Evolutionary conservation across 225 moss, liverwort and hornwort species (phyloP).

Genomic region (Thuidium tamariscinum): DNA sequence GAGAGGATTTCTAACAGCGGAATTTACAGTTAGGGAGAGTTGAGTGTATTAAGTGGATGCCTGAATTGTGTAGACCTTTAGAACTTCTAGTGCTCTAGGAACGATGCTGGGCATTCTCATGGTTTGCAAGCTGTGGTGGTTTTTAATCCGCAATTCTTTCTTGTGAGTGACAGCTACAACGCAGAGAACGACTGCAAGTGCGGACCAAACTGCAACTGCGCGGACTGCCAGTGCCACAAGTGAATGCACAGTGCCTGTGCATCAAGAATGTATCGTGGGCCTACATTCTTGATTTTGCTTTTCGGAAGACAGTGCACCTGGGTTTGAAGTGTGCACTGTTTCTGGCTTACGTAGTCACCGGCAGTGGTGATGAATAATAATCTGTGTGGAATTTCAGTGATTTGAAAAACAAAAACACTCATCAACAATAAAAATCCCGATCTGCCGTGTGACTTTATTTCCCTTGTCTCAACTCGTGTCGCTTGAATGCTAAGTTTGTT

Average conservation of each 20-base stretch:
- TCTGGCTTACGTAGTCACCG: neutral
- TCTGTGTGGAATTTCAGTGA: neutral
- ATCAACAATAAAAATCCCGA: neutral
- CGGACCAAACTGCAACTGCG: constrained; percentile 16
- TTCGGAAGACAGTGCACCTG: neutral
- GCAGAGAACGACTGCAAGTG: constrained; percentile 19
- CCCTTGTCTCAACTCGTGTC: neutral
- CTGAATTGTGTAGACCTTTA: neutral
- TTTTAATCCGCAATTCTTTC: neutral
- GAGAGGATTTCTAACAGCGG: neutral
- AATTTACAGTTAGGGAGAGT: neutral
- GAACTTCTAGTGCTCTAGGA: neutral
- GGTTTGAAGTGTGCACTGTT: neutral
- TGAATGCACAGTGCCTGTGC: neutral
- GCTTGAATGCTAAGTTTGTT: neutral
- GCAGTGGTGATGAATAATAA: neutral
- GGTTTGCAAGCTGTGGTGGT: neutral
- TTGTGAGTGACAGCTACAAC: constrained; percentile 5
- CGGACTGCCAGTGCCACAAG: constrained; percentile 17
- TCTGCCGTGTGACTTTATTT: neutral
- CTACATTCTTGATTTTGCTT: neutral
- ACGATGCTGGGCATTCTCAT: neutral
- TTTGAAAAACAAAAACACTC: neutral
- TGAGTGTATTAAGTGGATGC: neutral
- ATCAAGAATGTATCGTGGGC: neutral